Conservation (phyloP, 1,284 basidiomycete species). For the Microbotryum intermedium region DNA sequence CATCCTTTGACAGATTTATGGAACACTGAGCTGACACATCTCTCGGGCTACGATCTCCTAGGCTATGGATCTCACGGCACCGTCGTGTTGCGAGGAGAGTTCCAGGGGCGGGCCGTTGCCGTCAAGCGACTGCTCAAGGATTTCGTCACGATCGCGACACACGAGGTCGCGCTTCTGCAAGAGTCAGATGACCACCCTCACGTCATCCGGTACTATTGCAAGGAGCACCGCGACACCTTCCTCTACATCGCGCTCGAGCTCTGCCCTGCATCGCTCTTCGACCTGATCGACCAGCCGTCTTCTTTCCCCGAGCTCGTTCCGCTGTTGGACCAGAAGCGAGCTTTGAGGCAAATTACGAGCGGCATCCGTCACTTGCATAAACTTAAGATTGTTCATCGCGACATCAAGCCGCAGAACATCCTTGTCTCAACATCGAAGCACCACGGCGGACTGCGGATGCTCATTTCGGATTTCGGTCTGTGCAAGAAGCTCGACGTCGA, state of each 20-base stretch:
- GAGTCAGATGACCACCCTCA: constrained; percentile 98
- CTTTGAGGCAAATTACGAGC: constrained; percentile 74
- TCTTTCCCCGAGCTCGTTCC: constrained; percentile 50
- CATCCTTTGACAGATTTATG: too few species aligned
- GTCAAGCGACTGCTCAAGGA: constrained; percentile 92
- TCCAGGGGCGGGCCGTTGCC: constrained; percentile 91
- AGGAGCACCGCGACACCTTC: constrained; percentile 86
- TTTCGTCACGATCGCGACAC: constrained; percentile 87
- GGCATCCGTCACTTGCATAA: constrained; percentile 86
- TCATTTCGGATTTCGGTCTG: constrained; percentile 90
- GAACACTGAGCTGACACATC: too few species aligned
- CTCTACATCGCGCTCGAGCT: constrained; percentile 95
- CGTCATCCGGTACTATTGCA: constrained; percentile 93
- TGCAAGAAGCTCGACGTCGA: constrained; percentile 86
- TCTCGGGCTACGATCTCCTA: constrained; percentile 34
- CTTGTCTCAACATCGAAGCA: constrained; percentile 65
- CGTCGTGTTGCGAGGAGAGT: constrained; percentile 83
- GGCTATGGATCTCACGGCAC: constrained; percentile 96
- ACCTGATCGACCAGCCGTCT: constrained; percentile 77
- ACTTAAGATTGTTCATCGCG: constrained; percentile 92
- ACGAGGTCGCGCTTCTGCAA: constrained; percentile 88
- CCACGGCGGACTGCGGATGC: constrained; percentile 56
- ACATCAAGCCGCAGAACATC: constrained; percentile 98
- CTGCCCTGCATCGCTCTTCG: constrained; percentile 88
- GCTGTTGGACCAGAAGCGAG: constrained; percentile 76